Evolutionary conservation across 1,284 basidiomycete genomes (phyloP), one percentile per base, ranked within the genome.

Genomic region (Trametes sp.): DNA sequence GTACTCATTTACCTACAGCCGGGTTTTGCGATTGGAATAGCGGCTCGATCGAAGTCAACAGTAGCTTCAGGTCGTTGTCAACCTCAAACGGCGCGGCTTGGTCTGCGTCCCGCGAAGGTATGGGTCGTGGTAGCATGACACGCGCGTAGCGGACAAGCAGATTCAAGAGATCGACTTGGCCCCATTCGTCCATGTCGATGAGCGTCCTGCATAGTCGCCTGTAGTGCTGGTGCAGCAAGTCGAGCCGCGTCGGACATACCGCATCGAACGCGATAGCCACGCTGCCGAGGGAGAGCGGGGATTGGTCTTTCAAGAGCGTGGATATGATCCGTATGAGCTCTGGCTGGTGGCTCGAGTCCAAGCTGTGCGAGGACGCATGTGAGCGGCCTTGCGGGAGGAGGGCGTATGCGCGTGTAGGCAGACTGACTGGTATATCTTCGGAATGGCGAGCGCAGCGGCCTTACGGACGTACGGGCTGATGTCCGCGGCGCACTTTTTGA

Each of bases 121-220:
- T 78, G 1, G 95, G 94, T 68, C 90, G 86, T 31, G 90, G 82
- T 42, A 98, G 84, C 92, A 97, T 96, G 0, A 84, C 85, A 54
- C 95, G 81, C 0, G 89, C 92, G 74, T 99, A 99, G 62, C 92
- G 82, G 50, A 89, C 78, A 41, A 99, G 82, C 10, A 98, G 83
- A 41, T 92, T 86, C 57, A 98, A 80, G 9, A 96, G 78, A 46
- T 90, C 86, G 5, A 93, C 85, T 75, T 98, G 98, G 0, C 94
- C 95, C 97, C 97, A 99, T 74, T 98, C 96, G 72, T 99, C 97
- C 19, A 93, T 90, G 70, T 99, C 96, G 33, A 94, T 84, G 1
- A 99, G 80, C 16, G 93, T 84, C 49, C 86, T 84, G 73, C 95
- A 98, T 50, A 97, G 82, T 48, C 92, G 87, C 29, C 96, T 85